phyloP scores from a whole-genome alignment of 2,329 filamentous ascomycete genomes.

The Triangularia verruculosa region DNA sequence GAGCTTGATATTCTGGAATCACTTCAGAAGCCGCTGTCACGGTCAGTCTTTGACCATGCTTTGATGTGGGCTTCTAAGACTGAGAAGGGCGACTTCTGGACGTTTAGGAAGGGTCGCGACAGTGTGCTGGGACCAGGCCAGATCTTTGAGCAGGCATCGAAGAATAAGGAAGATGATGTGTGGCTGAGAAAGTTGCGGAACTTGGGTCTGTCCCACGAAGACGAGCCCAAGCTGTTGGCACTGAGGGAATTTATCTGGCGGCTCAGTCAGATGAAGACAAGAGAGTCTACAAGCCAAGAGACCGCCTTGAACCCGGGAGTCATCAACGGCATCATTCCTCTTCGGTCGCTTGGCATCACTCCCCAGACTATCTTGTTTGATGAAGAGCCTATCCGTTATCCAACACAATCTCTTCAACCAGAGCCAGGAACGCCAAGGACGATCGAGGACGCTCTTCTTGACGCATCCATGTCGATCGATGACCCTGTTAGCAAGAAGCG shows the following conservation, averaged over 20 bases:
- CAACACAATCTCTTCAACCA: constrained; percentile 33
- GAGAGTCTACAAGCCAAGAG: constrained; percentile 39
- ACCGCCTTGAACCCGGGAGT: constrained; percentile 34
- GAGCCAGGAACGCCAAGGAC: constrained; percentile 60
- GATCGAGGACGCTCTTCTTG: constrained; percentile 84
- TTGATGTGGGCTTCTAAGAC: constrained; percentile 80
- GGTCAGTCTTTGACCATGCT: constrained; percentile 79
- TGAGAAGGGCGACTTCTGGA: constrained; percentile 87
- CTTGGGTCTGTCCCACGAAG: constrained; percentile 75
- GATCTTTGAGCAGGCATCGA: constrained; percentile 61
- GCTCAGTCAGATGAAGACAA: constrained; percentile 67
- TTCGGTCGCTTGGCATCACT: constrained; percentile 73
- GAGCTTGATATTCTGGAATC: constrained; percentile 75
- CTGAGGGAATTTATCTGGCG: constrained; percentile 91
- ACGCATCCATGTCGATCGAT: constrained; percentile 87
- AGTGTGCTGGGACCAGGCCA: constrained; percentile 63
- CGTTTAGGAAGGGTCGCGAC: constrained; percentile 63
- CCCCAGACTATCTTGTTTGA: constrained; percentile 93
- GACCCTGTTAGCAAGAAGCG: constrained; percentile 57
- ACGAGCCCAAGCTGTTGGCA: constrained; percentile 84
- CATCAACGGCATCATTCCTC: constrained; percentile 69
- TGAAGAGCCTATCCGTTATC: constrained; percentile 57
- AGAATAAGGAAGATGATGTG: constrained; percentile 89
- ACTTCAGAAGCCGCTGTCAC: constrained; percentile 76
- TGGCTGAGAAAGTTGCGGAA: constrained; percentile 86